These are phyloP conservation scores for Hypericum androsaemum DNA, from an alignment of 345 rosid genomes.

Conservation along the genomic window DNA sequence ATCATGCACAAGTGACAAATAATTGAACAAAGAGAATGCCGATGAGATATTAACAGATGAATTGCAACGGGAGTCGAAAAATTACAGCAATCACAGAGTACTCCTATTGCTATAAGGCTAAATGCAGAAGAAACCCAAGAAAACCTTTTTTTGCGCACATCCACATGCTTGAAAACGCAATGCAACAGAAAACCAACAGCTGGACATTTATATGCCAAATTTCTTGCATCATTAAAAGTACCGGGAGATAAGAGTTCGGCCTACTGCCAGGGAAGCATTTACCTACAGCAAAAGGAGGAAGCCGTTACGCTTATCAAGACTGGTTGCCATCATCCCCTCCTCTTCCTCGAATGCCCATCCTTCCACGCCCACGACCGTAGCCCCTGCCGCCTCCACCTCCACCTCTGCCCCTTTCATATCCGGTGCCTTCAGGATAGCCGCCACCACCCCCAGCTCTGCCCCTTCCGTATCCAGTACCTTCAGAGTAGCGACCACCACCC, in stretches of 20 bases:
- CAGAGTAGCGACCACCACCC: conserved; percentile 27
- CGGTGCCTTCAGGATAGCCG: too few species aligned
- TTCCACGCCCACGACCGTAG: conserved; percentile 34
- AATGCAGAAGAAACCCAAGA: background rate
- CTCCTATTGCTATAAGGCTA: background rate
- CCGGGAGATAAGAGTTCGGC: background rate
- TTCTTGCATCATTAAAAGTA: background rate
- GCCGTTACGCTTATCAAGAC: conserved; percentile 6
- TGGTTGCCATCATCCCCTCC: conserved; percentile 35
- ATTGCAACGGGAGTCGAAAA: background rate
- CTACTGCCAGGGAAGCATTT: background rate
- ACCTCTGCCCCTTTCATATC: conserved; percentile 30
- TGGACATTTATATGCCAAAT: background rate
- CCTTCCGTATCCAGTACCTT: conserved; percentile 1
- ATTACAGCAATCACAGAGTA: background rate
- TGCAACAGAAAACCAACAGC: background rate
- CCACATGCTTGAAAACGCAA: background rate
- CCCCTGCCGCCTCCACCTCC: conserved; percentile 40
- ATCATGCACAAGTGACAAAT: too few species aligned
- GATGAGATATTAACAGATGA: background rate
- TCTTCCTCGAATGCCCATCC: conserved; percentile 57
- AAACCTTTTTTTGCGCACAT: too few species aligned
- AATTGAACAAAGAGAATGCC: background rate
- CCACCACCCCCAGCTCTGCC: background rate
- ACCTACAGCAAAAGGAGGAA: background rate